Evolutionary conservation across 129 eudicot species (phyloP).

Genomic region (Smallanthus sonchifolius): DNA sequence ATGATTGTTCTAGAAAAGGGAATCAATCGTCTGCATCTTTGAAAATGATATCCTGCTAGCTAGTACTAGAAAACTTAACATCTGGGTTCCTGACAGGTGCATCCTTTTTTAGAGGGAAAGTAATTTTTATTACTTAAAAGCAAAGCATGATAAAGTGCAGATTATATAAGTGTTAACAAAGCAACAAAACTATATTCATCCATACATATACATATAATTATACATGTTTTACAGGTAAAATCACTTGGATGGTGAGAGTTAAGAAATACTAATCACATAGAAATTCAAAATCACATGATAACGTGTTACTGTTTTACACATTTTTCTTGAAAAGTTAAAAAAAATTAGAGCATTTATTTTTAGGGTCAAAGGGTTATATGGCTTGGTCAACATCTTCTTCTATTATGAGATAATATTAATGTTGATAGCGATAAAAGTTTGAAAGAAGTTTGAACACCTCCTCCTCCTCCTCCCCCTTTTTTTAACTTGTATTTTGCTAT

Average conservation of each 20-base stretch:
- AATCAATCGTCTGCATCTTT: constrained; percentile 16
- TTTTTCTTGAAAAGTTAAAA: no score
- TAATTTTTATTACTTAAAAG: constrained; percentile 13
- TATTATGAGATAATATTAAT: background rate
- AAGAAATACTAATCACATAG: no score
- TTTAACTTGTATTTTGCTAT: background rate
- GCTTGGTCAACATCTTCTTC: no score
- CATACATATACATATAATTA: background rate
- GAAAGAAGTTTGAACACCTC: background rate
- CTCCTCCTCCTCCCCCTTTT: no score
- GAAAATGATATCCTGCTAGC: constrained; percentile 28
- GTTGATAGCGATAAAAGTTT: background rate
- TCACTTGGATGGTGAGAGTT: no score
- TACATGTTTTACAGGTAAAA: no score
- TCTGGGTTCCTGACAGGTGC: constrained; percentile 30
- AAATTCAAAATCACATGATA: no score
- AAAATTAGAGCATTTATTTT: no score
- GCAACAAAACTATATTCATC: constrained; percentile 7
- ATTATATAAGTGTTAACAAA: constrained; percentile 12
- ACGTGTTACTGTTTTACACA: no score
- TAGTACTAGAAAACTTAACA: constrained; percentile 22
- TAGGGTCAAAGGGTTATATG: no score
- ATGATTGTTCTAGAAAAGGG: constrained; percentile 16
- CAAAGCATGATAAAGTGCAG: constrained; percentile 23
- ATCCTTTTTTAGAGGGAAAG: constrained; percentile 23